Evolutionary conservation across 148 eudicot species (phyloP), one percentile per base, ranked within the genome.

Genomic region (Talinum fruticosum): DNA sequence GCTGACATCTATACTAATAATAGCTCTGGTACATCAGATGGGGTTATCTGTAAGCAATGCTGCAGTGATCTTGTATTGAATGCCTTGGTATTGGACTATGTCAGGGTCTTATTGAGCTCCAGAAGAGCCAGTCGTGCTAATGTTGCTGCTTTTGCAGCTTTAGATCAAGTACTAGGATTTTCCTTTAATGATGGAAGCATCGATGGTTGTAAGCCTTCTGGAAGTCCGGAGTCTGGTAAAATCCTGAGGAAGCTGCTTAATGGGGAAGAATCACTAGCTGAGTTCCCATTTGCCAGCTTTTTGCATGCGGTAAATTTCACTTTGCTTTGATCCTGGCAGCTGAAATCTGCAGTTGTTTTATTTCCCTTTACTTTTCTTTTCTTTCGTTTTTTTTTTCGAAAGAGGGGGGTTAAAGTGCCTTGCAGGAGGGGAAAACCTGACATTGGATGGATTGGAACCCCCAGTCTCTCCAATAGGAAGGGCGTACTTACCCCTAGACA

Each of bases 251-350:
- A 81, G 86, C 87, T 96, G 75, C 80, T 91, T 53, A 80, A 84
- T 75, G 97, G 93, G 77, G 94, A 89, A 76, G 94, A 91, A 85
- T 96, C 99, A 67, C 88, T 96, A 28, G 99, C 99, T 73, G 93
- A 90, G 80, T 96, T 96, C 84, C 99, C 99, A 18, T 89, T 76
- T 72, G 90, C 94, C 35, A 90, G 97, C 92, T 84, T 96, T 80
- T 71, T 96, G 81, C 86, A 93, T 73, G 72, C 93, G 80, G 99
- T 96, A 90, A 72, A 73, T 44, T 77, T n/a, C 67, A 75, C 5
- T 69, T 75, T 61, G 35, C 51, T 76, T 75, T 64, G 68, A 30
- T 78, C 35, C 6, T n/a, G 38, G n/a, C 35, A 44, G 24, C 49
- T 70, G 3, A 33, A 24, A n/a, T 19, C 37, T 57, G 30, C 13